Evolutionary conservation across 2,329 filamentous ascomycete genomes (phyloP), one percentile per base, ranked within the genome.

Genomic region (Microdochium paspali): DNA sequence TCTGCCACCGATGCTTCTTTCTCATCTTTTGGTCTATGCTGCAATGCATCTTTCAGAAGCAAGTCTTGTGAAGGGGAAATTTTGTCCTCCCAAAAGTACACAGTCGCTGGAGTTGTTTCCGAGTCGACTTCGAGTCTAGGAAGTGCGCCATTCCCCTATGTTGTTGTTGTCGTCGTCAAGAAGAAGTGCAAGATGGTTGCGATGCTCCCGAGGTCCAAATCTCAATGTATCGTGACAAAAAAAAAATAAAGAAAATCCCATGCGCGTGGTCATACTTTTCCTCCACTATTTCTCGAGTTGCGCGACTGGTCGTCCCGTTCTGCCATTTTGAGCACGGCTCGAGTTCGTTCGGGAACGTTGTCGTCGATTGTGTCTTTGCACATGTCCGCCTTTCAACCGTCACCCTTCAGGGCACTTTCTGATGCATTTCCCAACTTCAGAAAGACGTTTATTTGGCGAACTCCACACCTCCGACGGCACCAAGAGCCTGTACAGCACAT

Each of bases 381-480:
- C 26, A 25, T 44, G n/a, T 6, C 42, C 42, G 23, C 21, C 12
- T 49, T 56, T 50, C 54, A 54, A 51, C 51, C 44, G 44, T 46
- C 48, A 52, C 46, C 54, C 51, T 47, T 45, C 50, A 49, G 31
- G 28, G 24, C 44, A 25, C 32, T 51, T 47, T 49, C 49, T 45
- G 10, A 25, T 26, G 30, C 28, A 44, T 24, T 44, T 10, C 20
- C n/a, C 13, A 30, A 46, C 28, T 13, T 32, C 28, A 25, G 31
- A 26, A 44, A 49, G 25, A 24, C 49, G 47, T 44, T 60, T 63
- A 63, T 56, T 63, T 63, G 44, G 54, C 48, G 46, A 82, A 78
- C 63, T 83, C 80, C 47, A 82, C 76, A 65, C 80, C 81, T 24
- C 77, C 79, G 28, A 73, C 75, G 46, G 80, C 82, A 55, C 77